Evolutionary conservation across 371 early-diverging fungal genomes (phyloP).

Genomic region (Zopfochytrium polystomum): DNA sequence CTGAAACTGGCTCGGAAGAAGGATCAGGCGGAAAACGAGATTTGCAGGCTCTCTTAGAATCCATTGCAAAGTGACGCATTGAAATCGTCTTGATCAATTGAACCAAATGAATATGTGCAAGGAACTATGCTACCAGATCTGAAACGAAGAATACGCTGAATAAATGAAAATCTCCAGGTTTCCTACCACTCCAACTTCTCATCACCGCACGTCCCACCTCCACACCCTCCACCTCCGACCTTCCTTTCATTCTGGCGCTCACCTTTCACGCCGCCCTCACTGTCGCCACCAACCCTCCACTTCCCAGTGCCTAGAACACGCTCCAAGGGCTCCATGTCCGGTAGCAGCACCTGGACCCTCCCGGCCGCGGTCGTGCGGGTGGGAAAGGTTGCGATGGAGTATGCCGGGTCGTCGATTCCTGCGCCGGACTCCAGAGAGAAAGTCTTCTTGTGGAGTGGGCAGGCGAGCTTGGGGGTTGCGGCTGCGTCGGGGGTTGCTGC

Average conservation of each 20-base stretch:
- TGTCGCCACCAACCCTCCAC: slow-evolving; percentile 44
- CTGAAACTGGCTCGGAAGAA: neutral
- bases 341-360: slow-evolving; percentile 49
- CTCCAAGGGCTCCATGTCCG: slow-evolving; percentile 48
- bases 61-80: too few species aligned
- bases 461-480: slow-evolving; percentile 54
- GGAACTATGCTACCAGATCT: too few species aligned
- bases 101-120: too few species aligned
- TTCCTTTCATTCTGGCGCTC: slow-evolving; percentile 3
- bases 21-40: neutral
- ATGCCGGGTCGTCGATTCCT: slow-evolving; percentile 48
- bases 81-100: too few species aligned
- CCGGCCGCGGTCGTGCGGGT: slow-evolving; percentile 50
- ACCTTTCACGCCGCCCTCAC: neutral
- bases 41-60: too few species aligned
- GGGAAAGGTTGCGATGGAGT: slow-evolving; percentile 52
- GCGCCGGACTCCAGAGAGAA: slow-evolving; percentile 56
- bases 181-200: slow-evolving; percentile 26
- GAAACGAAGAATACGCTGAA: too few species aligned
- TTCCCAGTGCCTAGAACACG: slow-evolving; percentile 49
- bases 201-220: slow-evolving; percentile 11
- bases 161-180: too few species aligned
- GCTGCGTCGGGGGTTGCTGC: slow-evolving; percentile 28
- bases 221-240: slow-evolving; percentile 9
- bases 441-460: slow-evolving; percentile 70